Evolutionary conservation across 345 rosid species (phyloP).

Genomic region (Pelargonium nanum): DNA sequence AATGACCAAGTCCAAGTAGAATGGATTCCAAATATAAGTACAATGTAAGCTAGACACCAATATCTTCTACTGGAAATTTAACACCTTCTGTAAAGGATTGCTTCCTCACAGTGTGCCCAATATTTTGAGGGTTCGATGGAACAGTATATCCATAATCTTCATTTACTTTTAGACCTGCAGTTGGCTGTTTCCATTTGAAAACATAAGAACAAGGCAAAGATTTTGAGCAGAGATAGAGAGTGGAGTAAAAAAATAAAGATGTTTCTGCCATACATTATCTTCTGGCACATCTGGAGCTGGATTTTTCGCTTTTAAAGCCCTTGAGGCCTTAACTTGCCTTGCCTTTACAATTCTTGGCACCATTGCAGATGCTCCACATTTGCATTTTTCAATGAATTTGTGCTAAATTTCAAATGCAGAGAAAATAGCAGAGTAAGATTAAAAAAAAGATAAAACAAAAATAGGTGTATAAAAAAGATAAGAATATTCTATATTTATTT

Average conservation of each 20-base stretch:
- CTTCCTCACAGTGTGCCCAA: slow-evolving; percentile 32
- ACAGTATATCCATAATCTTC: slow-evolving; percentile 70
- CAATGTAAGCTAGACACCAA: slow-evolving; percentile 16
- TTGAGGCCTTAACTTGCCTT: slow-evolving; percentile 54
- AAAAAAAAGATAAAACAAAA: neutral
- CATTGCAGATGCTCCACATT: slow-evolving; percentile 85
- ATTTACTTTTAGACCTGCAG: slow-evolving; percentile 36
- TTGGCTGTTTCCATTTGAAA: slow-evolving; percentile 38
- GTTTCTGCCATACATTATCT: slow-evolving; percentile 28
- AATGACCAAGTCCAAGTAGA: neutral
- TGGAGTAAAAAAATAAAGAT: slow-evolving; percentile 9
- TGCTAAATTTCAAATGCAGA: slow-evolving; percentile 46
- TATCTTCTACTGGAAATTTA: slow-evolving; percentile 51
- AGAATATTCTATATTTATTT: neutral
- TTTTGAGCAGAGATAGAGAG: neutral
- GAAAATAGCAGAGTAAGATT: neutral
- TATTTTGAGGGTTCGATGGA: slow-evolving; percentile 49
- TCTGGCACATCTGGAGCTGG: slow-evolving; percentile 28
- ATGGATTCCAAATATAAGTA: neutral
- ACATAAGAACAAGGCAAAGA: slow-evolving; percentile 6
- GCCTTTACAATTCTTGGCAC: slow-evolving; percentile 87
- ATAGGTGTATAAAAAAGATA: neutral
- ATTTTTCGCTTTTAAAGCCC: slow-evolving; percentile 57
- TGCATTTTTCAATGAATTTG: slow-evolving; percentile 86
- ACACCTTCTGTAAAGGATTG: slow-evolving; percentile 27